Percentiles rank a stretch among this genome's conserved stretches.
Conservation (phyloP, 331 rosid species). For the Stylosanthes scabra region DNA sequence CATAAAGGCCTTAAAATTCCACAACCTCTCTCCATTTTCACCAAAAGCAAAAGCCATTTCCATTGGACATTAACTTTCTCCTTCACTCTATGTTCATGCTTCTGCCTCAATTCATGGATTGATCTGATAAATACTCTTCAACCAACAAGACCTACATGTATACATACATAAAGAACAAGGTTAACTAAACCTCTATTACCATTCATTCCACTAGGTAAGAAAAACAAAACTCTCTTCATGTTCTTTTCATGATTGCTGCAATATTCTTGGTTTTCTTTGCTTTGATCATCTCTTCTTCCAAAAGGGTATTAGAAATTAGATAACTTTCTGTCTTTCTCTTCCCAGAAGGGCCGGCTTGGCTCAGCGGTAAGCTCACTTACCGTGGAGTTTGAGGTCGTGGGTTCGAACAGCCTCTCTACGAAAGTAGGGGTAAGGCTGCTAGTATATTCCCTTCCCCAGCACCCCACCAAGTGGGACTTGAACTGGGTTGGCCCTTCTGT, state of each 20-base stretch:
- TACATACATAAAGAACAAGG: conserved; percentile 30
- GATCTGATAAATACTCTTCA: conserved; percentile 33
- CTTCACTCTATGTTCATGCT: conserved; percentile 21
- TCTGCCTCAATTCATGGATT: conserved; percentile 42
- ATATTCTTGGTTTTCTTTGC: background rate
- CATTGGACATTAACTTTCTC: conserved; percentile 36
- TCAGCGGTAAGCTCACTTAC: too few species aligned
- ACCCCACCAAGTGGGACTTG: too few species aligned
- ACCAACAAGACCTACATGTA: background rate
- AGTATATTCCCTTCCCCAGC: too few species aligned
- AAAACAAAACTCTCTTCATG: background rate
- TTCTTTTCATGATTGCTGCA: conserved; percentile 14
- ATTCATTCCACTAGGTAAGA: conserved; percentile 14
- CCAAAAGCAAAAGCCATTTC: conserved; percentile 35
- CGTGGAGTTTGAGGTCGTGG: too few species aligned
- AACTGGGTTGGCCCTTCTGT: too few species aligned
- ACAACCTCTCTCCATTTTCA: conserved; percentile 29
- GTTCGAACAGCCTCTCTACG: too few species aligned
- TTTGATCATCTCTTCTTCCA: background rate
- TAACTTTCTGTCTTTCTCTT: too few species aligned
- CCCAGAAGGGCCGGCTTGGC: too few species aligned
- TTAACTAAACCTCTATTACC: background rate
- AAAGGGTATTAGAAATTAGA: background rate
- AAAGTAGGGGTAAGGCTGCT: too few species aligned
- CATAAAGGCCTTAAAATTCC: conserved; percentile 1